Evolutionary conservation across 805 yeast genomes (phyloP), one percentile per base, ranked within the genome.

Genomic region (Wickerhamiella azyma): DNA sequence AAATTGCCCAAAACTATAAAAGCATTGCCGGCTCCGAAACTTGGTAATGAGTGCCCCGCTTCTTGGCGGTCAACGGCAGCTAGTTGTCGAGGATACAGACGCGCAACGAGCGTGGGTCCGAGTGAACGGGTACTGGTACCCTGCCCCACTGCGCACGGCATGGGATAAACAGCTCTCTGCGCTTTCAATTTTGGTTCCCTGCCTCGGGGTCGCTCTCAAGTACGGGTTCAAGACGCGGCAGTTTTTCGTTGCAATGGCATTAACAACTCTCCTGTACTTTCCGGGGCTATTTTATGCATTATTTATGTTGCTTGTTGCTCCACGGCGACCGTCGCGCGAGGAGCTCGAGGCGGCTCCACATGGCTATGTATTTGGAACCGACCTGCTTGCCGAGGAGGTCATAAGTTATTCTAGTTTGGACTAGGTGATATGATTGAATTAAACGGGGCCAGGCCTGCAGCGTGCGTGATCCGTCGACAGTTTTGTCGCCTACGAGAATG

Each of bases 101-200:
- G 30, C 30, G 3, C 21, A 33, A 9, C 29, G 28, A 14, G 29
- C 45, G 9, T 42, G 45, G 45, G 38, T 42, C 26, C 26, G 40
- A 9, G 35, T 36, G 6, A 13, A 42, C 9, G 45, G 45, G 2
- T 26, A 36, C 13, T 42, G 45, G 45, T 42, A 42, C 28, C 45
- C 45, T 3, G 32, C 45, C 6, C 39, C 28, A 5, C 35, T 37
- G 2, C 11, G 45, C 5, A 28, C 41, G 9, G 48, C 52, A 0
- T 28, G 17, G n/a, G 26, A 19, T 10, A 57, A 56, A 28, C 56
- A 48, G 37, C 35, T 52, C 1, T 50, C 54, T 2, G 32, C 44
- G 7, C 14, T 54, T 1, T 14, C 45, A 2, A 55, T 55, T 3
- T n/a, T 48, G 14, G 14, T 49, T 1, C 49, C 45, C 1, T 54